phyloP scores from a whole-genome alignment of 257 asterid species.

The Scutellaria baicalensis region DNA sequence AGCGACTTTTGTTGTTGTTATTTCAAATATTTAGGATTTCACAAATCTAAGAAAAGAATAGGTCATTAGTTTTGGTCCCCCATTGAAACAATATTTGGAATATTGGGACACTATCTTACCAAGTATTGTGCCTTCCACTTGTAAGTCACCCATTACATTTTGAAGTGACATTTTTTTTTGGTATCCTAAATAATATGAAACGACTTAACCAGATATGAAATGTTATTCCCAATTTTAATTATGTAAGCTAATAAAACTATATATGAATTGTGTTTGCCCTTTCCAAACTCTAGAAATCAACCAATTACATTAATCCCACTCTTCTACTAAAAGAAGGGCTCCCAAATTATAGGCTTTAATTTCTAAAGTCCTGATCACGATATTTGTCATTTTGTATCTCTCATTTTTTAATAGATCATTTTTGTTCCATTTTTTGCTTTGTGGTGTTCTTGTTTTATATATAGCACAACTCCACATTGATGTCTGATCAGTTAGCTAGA shows the following conservation, averaged over 20 bases:
- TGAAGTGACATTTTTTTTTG: neutral
- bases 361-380: neutral
- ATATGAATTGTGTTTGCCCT: neutral
- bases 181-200: too few relatives aligned
- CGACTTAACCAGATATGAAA: too few relatives aligned
- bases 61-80: neutral
- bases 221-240: too few relatives aligned
- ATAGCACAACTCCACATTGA: too few relatives aligned
- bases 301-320: too few relatives aligned
- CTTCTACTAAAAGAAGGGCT: neutral
- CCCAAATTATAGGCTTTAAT: too few relatives aligned
- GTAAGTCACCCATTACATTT: neutral
- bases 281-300: neutral
- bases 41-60: neutral
- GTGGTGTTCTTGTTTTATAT: too few relatives aligned
- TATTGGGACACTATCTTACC: conserved; percentile 21
- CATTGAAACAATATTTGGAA: neutral
- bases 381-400: neutral
- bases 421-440: neutral
- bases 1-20: neutral
- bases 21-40: neutral
- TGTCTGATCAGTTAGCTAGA: too few relatives aligned
- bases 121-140: conserved; percentile 13
- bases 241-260: too few relatives aligned
- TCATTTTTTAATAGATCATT: neutral